phyloP scores from a whole-genome alignment of 371 early-diverging fungal species.

The Mortierella sp. region DNA sequence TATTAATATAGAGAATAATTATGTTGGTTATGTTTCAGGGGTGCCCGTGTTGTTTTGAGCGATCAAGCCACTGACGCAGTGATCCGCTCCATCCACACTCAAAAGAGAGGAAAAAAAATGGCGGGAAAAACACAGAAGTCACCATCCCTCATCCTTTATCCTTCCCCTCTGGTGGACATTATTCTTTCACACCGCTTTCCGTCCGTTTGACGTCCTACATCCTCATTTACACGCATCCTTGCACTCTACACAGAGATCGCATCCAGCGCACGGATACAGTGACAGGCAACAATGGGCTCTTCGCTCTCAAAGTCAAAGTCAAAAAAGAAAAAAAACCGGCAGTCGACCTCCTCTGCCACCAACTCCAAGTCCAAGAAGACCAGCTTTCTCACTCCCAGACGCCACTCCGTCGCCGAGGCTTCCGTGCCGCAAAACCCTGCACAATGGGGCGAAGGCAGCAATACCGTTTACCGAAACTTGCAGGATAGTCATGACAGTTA shows the following conservation, averaged over 20 bases:
- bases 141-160: not conserved
- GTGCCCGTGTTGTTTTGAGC: no score
- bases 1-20: no score
- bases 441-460: slow-evolving; percentile 20
- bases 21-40: no score
- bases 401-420: slow-evolving; percentile 10
- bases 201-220: not conserved
- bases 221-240: not conserved
- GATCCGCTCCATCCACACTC: not conserved
- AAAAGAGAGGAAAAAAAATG: not conserved
- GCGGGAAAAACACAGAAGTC: not conserved
- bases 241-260: no score
- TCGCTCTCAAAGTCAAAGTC: slow-evolving; percentile 42
- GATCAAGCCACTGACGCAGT: not conserved
- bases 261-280: not conserved
- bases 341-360: slow-evolving; percentile 12
- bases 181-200: not conserved
- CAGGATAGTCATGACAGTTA: not conserved
- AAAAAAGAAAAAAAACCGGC: slow-evolving; percentile 40
- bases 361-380: not conserved
- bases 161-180: not conserved
- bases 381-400: not conserved
- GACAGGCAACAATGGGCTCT: slow-evolving; percentile 37
- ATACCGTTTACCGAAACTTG: not conserved
- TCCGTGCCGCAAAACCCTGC: slow-evolving; percentile 29